Evolutionary conservation across 73 alveolate genomes (phyloP).

Genomic region (Paramecium caudatum): DNA sequence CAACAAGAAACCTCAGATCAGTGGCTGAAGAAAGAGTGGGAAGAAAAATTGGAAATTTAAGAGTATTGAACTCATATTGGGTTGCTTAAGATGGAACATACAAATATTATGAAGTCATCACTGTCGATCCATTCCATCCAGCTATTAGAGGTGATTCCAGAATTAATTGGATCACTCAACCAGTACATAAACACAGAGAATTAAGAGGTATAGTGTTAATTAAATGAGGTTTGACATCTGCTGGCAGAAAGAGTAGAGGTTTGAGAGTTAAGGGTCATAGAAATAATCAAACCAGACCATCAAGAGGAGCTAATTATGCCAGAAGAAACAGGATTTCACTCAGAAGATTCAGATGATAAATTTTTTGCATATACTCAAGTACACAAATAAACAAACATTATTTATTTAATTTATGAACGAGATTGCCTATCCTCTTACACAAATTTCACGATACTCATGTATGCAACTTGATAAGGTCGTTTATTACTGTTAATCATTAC

Average conservation of each 20-base stretch:
- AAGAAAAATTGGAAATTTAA: conserved; percentile 90
- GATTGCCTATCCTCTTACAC: conserved; percentile 41
- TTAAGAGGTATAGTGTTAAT: conserved; percentile 79
- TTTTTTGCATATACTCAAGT: conserved; percentile 63
- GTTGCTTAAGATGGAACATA: conserved; percentile 99
- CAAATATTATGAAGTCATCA: conserved; percentile 98
- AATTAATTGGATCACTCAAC: conserved; percentile 98
- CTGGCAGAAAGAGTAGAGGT: conserved; percentile 99
- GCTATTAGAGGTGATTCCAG: conserved; percentile 99
- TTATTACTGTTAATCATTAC: conserved; percentile 21
- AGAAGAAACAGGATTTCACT: conserved; percentile 95
- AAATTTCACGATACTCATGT: conserved; percentile 29
- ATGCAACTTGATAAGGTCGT: conserved; percentile 41
- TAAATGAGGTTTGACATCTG: conserved; percentile 92
- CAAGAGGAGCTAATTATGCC: conserved; percentile 93
- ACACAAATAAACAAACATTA: conserved; percentile 53
- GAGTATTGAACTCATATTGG: conserved; percentile 99
- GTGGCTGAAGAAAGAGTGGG: conserved; percentile 99
- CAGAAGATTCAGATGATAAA: conserved; percentile 95
- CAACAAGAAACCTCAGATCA: conserved; percentile 96
- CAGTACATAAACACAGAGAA: conserved; percentile 97
- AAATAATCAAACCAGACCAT: conserved; percentile 95
- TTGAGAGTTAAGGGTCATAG: conserved; percentile 97
- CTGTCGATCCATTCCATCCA: conserved; percentile 99
- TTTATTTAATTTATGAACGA: conserved; percentile 51